phyloP scores from a whole-genome alignment of 768 basidiomycete genomes.

The Pholiota microspora region DNA sequence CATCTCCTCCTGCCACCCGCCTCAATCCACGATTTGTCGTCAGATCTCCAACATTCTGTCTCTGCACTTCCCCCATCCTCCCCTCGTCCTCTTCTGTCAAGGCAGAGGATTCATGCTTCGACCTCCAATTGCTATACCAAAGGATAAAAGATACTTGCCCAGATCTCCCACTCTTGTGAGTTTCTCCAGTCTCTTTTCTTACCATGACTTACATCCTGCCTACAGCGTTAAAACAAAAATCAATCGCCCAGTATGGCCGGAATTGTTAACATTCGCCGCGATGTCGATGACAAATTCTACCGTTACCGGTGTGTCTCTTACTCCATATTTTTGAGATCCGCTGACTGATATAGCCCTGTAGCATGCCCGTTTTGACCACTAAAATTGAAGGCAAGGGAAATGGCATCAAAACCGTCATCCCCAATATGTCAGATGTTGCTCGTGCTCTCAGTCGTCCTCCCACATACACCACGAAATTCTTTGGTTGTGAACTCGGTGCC shows the following conservation, averaged over 20 bases:
- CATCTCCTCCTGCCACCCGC: constrained; percentile 20
- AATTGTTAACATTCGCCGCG: constrained; percentile 90
- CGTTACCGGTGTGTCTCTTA: constrained; percentile 71
- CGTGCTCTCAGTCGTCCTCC: constrained; percentile 94
- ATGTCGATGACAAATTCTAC: constrained; percentile 96
- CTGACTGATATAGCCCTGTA: constrained; percentile 27
- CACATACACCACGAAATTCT: constrained; percentile 97
- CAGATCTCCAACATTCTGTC: constrained; percentile 63
- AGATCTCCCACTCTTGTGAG: constrained; percentile 54
- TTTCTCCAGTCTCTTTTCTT: neutral
- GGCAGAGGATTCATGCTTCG: constrained; percentile 93
- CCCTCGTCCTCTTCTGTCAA: constrained; percentile 55
- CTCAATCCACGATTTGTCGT: constrained; percentile 20
- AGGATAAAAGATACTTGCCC: constrained; percentile 58
- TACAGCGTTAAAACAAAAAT: constrained; percentile 53
- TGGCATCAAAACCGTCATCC: constrained; percentile 98
- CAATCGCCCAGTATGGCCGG: constrained; percentile 78
- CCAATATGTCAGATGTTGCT: constrained; percentile 98
- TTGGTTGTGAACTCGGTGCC: constrained; percentile 97
- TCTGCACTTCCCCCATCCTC: constrained; percentile 41
- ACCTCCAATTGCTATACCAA: constrained; percentile 74
- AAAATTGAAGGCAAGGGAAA: constrained; percentile 99
- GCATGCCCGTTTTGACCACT: constrained; percentile 92
- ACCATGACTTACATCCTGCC: neutral
- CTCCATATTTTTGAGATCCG: neutral